Evolutionary conservation across 495 filamentous ascomycete species (phyloP), one percentile per base, ranked within the genome.

Genomic region (Lophium mytilinum): DNA sequence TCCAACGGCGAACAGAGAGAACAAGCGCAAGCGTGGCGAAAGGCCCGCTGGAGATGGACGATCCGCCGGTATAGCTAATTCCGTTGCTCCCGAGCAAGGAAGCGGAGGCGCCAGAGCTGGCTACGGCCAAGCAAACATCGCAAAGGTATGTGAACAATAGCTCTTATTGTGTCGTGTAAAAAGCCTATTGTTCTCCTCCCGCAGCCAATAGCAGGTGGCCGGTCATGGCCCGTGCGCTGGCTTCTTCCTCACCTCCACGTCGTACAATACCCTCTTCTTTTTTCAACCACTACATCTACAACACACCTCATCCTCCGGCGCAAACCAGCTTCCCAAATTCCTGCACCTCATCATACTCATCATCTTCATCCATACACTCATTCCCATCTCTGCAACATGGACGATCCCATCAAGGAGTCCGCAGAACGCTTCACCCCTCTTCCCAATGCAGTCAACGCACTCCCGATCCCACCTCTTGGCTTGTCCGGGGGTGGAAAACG

Each of bases 1-100:
- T 9, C 80, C 87, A 37, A 91, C 89, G 60, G 83, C 83, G 11
- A 84, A 77, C 42, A 89, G 96, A 62, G 84, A 89, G 39, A 88
- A 71, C 70, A 96, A 95, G 72, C 92, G 95, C 68, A 83, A 85
- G 54, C 76, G 86, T 14, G 78, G 75, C 30, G 74, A 68, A 6
- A 52, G 66, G 18, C 64, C 63, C 53, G 56, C 46, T 18, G 40
- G 33, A 50, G 60, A 57, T 24, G 49, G 53, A 37, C 53, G 47
- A n/a, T 47, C 55, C 11, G 47, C 53, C 3, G 45, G 37, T 46
- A 37, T 53, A 10, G 46, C 58, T 19, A 34, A 66, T 9, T 52
- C 68, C 17, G 63, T 67, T 34, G 48, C 49, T 50, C 64, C 47
- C 61, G 78, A 72, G 11, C 66, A 71, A 34, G 70, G 54, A 0